These are phyloP conservation scores for Hamamelis virginiana DNA, from an alignment of 164 flowering plant species.

Conservation along the genomic window DNA sequence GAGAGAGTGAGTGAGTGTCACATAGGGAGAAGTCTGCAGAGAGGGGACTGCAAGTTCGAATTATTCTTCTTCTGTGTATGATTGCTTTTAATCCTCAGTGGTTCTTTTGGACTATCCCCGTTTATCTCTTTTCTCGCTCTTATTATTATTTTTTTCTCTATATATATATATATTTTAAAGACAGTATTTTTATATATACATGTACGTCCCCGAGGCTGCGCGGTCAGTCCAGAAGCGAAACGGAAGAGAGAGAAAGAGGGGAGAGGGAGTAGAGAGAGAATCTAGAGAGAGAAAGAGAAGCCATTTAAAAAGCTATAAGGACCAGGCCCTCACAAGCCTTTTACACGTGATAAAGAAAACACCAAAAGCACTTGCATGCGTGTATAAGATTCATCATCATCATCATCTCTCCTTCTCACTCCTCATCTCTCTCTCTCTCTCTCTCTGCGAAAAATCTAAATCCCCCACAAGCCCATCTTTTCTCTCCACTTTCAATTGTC, in stretches of 20 bases:
- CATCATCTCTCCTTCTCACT: slow-evolving; percentile 26
- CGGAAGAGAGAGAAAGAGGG: background rate
- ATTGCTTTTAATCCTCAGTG: slow-evolving; percentile 37
- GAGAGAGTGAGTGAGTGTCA: too few species aligned
- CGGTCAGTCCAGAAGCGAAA: slow-evolving; percentile 28
- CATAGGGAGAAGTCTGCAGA: slow-evolving; percentile 30
- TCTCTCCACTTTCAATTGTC: slow-evolving; percentile 17
- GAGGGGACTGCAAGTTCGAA: slow-evolving; percentile 67
- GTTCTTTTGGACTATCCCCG: slow-evolving; percentile 30
- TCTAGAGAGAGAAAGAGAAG: slow-evolving; percentile 24
- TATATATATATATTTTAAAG: background rate
- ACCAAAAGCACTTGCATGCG: slow-evolving; percentile 79
- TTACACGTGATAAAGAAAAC: slow-evolving; percentile 82
- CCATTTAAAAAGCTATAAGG: slow-evolving; percentile 9
- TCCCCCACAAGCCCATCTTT: slow-evolving; percentile 23
- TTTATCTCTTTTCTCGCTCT: background rate
- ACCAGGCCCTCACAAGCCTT: slow-evolving; percentile 40
- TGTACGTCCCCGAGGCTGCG: slow-evolving; percentile 46
- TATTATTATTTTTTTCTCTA: slow-evolving; percentile 10
- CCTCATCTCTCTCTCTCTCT: slow-evolving; percentile 11
- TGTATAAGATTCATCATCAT: slow-evolving; percentile 50
- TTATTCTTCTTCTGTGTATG: slow-evolving; percentile 65
- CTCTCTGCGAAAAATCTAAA: slow-evolving; percentile 13
- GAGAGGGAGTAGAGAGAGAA: background rate
- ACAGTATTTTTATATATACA: slow-evolving; percentile 3